phyloP scores from a whole-genome alignment of 225 moss, liverwort and hornwort species.

The Marchantia paleacea region DNA sequence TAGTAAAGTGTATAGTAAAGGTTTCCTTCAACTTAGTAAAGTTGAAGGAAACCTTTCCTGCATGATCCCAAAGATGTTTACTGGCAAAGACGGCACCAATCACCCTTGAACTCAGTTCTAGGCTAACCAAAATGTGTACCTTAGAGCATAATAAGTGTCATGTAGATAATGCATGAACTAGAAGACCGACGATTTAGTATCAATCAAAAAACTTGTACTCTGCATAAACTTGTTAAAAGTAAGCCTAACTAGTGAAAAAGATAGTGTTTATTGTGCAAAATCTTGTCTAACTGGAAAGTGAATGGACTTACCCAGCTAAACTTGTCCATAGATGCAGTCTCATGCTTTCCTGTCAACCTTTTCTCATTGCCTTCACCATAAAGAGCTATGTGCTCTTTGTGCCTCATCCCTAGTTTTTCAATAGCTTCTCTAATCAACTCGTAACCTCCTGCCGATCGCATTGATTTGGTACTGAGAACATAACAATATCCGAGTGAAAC shows the following conservation, averaged over 20 bases:
- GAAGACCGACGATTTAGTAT: background rate
- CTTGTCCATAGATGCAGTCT: conserved; percentile 30
- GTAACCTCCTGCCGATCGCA: conserved; percentile 46
- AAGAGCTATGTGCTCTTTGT: conserved; percentile 32
- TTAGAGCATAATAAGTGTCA: background rate
- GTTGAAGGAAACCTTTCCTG: too few species aligned
- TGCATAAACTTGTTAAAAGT: too few species aligned
- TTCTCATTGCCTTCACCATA: conserved; percentile 39
- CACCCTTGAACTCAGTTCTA: too few species aligned
- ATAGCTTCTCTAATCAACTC: conserved; percentile 29
- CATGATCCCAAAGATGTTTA: too few species aligned
- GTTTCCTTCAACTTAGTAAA: too few species aligned
- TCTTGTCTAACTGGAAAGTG: background rate
- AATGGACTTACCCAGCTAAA: conserved; percentile 20
- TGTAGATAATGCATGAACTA: too few species aligned
- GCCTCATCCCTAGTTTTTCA: conserved; percentile 31
- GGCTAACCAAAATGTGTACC: background rate
- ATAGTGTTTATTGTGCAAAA: background rate
- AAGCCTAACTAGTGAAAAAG: too few species aligned
- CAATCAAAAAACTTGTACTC: too few species aligned
- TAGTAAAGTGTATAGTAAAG: too few species aligned
- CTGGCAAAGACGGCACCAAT: too few species aligned
- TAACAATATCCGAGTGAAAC: background rate
- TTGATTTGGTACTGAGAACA: conserved; percentile 44
- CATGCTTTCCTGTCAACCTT: conserved; percentile 32